Percentiles rank a stretch among this genome's conserved stretches.
These are phyloP conservation scores for Halenospora varia DNA, from an alignment of 495 filamentous ascomycete species.

Conservation along the genomic window DNA sequence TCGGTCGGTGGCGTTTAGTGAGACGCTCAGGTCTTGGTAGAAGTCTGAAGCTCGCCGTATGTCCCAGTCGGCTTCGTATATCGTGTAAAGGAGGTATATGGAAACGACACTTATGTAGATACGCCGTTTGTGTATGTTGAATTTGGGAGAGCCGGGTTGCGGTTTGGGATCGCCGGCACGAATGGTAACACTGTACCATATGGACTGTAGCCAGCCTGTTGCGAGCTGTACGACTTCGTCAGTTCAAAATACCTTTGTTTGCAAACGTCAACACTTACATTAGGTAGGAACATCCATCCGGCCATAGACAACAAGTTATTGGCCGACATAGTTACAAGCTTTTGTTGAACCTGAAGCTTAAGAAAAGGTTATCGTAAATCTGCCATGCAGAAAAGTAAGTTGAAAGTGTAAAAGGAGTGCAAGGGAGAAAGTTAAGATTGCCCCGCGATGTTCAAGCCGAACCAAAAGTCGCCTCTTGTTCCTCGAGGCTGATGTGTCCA, in stretches of 20 bases:
- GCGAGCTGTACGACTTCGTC: conserved; percentile 51
- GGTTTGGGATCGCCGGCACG: conserved; percentile 86
- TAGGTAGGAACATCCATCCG: conserved; percentile 78
- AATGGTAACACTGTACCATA: conserved; percentile 87
- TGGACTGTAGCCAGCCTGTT: conserved; percentile 69
- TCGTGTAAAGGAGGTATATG: conserved; percentile 83
- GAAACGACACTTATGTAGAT: conserved; percentile 80
- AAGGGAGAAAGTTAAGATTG: neutral
- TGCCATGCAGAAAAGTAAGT: neutral
- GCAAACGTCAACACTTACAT: conserved; percentile 44
- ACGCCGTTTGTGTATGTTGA: conserved; percentile 65
- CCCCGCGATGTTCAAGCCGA: neutral
- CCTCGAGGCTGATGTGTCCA: conserved; percentile 17
- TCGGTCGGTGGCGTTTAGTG: conserved; percentile 63
- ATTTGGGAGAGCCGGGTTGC: conserved; percentile 64
- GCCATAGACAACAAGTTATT: conserved; percentile 62
- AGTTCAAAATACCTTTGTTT: conserved; percentile 5
- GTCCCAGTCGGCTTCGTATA: conserved; percentile 87
- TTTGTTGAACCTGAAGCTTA: neutral
- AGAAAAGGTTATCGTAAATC: neutral
- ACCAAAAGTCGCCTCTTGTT: neutral
- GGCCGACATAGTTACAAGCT: conserved; percentile 11
- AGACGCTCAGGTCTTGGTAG: conserved; percentile 69
- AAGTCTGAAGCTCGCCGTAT: conserved; percentile 67
- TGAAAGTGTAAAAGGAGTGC: neutral